These are phyloP conservation scores for Solanum ahanhuiri DNA, from an alignment of 257 asterid genomes.

Conservation along the genomic window DNA sequence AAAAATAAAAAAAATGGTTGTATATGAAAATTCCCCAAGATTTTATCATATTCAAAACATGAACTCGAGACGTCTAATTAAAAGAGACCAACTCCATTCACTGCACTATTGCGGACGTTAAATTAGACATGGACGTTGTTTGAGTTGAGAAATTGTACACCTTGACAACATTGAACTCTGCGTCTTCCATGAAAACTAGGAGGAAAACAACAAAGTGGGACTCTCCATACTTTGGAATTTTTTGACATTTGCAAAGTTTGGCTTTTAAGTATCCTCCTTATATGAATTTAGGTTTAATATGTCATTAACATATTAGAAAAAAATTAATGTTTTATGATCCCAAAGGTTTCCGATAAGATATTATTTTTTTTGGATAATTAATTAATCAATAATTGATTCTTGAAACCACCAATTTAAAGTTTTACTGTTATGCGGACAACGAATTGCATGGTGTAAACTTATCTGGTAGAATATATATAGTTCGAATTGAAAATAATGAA, in stretches of 20 bases:
- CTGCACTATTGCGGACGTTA: not conserved
- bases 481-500: too few relatives aligned
- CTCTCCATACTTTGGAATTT: not conserved
- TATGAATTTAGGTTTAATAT: not conserved
- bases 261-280: not conserved
- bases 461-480: too few relatives aligned
- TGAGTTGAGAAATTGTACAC: not conserved
- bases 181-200: constrained; percentile 3
- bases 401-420: not conserved
- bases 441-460: too few relatives aligned
- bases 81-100: not conserved
- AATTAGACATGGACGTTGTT: not conserved
- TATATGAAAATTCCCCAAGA: not conserved
- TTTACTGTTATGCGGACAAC: too few relatives aligned
- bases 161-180: not conserved
- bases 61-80: not conserved
- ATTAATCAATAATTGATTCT: not conserved
- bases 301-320: not conserved
- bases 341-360: not conserved
- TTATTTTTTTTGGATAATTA: not conserved
- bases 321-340: not conserved
- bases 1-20: too few relatives aligned
- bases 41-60: not conserved
- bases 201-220: not conserved
- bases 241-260: not conserved